Base-by-base conservation (phyloP, 2,329 filamentous ascomycete genomes). In the Aspergillus carbonarius region DNA sequence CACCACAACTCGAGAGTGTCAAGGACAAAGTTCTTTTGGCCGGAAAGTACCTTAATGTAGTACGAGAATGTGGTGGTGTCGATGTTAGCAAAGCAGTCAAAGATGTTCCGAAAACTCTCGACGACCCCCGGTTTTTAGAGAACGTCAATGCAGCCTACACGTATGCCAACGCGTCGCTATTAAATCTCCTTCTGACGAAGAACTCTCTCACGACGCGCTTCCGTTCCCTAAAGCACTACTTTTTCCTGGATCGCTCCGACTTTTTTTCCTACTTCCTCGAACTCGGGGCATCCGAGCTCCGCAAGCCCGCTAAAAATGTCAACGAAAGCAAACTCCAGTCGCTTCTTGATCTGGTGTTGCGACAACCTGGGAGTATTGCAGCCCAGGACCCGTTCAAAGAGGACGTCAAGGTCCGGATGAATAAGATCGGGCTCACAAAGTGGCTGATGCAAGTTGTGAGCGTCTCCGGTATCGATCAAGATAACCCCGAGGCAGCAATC, bases 241-340 rank as follows among this genome's bases (percentile, higher is more conserved):
- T 98, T 81, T 99, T 99, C 81, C 87, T 99, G 62, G 93, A 98
- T 68, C 90, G 93, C 8, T 97, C 95, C 34, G 95, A 99, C 74
- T 99, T 96, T 79, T 98, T 99, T 76, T 92, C 92, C 2, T 96
- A 98, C 76, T 99, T 99, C 74, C 87, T 99, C 60, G 95, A 99
- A 72, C 86, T 99, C 18, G 88, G 92, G 55, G 83, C 90, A 30
- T 93, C 92, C 1, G 95, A 99, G 76, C 82, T 99, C 59, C 90
- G 91, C 68, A 97, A 97, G 72, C 89, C 90, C 32, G 91, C 93
- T 59, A 92, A 92, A 72, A 84, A 84, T 55, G 92, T 98, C 75
- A 99, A 98, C 70, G 90, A 91, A 56, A 88, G 88, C 74, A 99
- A 99, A 75, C 82, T 99, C 42, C 95, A 99, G 74, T 97, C 92